Base-by-base conservation (phyloP, 805 yeast species). In the Suhomyces sp. region DNA sequence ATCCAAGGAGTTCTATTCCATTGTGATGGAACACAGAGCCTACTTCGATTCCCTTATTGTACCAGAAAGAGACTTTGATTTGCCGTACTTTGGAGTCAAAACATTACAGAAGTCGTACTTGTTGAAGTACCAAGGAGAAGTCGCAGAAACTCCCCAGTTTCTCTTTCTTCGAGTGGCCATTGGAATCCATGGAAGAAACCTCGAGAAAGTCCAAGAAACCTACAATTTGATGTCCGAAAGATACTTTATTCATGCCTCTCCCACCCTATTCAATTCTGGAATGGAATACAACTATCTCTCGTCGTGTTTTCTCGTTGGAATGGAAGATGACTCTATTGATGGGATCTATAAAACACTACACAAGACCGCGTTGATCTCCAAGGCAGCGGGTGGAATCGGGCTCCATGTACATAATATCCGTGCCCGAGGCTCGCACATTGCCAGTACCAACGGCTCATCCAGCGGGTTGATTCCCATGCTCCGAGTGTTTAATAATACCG, bases 231-330 rank as follows among this genome's bases (percentile, higher is more conserved):
- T 91, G 96, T 86, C 96, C 4, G 68, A 72, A 51, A 84, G 83
- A 59, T 85, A 80, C 57, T 88, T 91, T 66, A 86, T 90, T 31
- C 98, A 91, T 56, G 96, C 95, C 3, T 86, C 96, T 6, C 98
- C 98, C 8, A 91, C 98, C 2, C 68, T 91, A 40, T 91, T 85
- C 73, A 90, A 90, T 52, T 86, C 97, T 1, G 98, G 96, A 33
- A 87, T 96, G 18, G 83, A 88, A 23, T 70, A 76, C 38, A 84
- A 93, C 18, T 87, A 78, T 57, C 75, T 91, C 71, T 86, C 97
- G 11, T 90, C 96, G 10, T 91, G 98, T 65, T 91, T 90, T 71
- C 68, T 91, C 38, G 76, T 77, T 26, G 81, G 80, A 30, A 76
- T 77, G 81, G 64, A 73, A 49, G 81, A 76, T 23, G 81, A 76